These are phyloP conservation scores for Candida sakaeoensis DNA, from an alignment of 805 yeast species.

Conservation along the genomic window DNA sequence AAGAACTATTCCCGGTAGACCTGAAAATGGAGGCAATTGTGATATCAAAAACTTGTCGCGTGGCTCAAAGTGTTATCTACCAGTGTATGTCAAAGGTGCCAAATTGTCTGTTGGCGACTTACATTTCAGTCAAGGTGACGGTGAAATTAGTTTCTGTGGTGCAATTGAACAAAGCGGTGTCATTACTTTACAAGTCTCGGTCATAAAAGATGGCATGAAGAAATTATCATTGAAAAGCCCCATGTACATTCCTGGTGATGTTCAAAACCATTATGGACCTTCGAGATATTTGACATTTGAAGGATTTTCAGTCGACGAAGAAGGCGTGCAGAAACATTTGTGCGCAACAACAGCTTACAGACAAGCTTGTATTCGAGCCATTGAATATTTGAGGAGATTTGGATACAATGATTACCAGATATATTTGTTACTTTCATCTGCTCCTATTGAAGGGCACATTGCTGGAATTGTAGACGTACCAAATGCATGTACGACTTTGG, in stretches of 20 bases:
- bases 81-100: constrained; percentile 46
- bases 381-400: constrained; percentile 46
- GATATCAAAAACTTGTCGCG: constrained; percentile 49
- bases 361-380: constrained; percentile 47
- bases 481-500: constrained; percentile 49
- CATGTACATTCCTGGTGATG: constrained; percentile 47
- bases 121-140: constrained; percentile 53
- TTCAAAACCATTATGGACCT: constrained; percentile 47
- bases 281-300: constrained; percentile 48
- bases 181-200: constrained; percentile 38
- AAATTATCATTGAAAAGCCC: constrained; percentile 41
- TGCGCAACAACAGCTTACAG: constrained; percentile 50
- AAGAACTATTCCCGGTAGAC: constrained; percentile 51
- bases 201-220: constrained; percentile 42
- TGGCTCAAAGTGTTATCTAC: constrained; percentile 47
- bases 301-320: constrained; percentile 50
- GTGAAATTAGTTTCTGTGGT: constrained; percentile 52
- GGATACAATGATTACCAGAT: constrained; percentile 52
- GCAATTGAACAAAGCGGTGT: constrained; percentile 52
- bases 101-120: constrained; percentile 47
- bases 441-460: constrained; percentile 51
- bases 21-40: constrained; percentile 53
- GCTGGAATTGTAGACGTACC: constrained; percentile 54
- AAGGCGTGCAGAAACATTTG: constrained; percentile 42
- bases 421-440: constrained; percentile 41